A percentile compares a stretch with the other conserved stretches of the same genome.
Conservation (phyloP, 805 yeast species). For the Spathaspora arborariae region DNA sequence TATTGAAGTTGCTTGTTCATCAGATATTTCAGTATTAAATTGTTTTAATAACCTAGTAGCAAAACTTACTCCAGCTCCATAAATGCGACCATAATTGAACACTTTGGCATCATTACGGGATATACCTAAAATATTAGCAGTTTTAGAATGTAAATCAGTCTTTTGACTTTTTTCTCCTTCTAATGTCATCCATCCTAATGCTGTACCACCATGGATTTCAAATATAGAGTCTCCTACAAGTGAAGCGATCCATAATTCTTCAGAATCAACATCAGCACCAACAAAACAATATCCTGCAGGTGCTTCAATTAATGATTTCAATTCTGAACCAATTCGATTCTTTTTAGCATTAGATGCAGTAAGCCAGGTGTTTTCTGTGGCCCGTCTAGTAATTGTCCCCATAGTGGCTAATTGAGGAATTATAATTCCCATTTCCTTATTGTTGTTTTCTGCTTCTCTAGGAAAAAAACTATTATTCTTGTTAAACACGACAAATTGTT, state of each 20-base stretch:
- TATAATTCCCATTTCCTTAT: slow-evolving; percentile 59
- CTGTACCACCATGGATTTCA: slow-evolving; percentile 90
- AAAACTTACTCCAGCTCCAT: slow-evolving; percentile 94
- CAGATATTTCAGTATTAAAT: slow-evolving; percentile 69
- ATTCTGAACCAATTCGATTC: slow-evolving; percentile 85
- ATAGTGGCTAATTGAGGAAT: slow-evolving; percentile 81
- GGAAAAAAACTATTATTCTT: slow-evolving; percentile 20
- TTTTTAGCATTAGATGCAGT: slow-evolving; percentile 94
- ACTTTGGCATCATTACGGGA: slow-evolving; percentile 89
- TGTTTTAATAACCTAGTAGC: slow-evolving; percentile 81
- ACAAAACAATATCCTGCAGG: slow-evolving; percentile 89
- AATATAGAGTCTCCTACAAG: slow-evolving; percentile 89
- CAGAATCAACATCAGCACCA: slow-evolving; percentile 99
- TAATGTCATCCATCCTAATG: slow-evolving; percentile 98
- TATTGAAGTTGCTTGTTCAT: slow-evolving; percentile 57
- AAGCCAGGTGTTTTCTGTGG: slow-evolving; percentile 96
- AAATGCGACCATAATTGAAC: slow-evolving; percentile 94
- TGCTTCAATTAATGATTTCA: slow-evolving; percentile 81
- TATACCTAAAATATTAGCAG: slow-evolving; percentile 86
- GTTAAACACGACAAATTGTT: slow-evolving; percentile 77
- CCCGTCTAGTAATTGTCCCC: slow-evolving; percentile 97
- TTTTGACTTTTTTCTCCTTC: slow-evolving; percentile 92
- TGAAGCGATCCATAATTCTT: slow-evolving; percentile 97
- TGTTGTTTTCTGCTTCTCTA: slow-evolving; percentile 16
- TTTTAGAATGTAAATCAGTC: slow-evolving; percentile 92